Base-by-base conservation (phyloP, 2,329 filamentous ascomycete genomes). In the Aspergillus sp. region DNA sequence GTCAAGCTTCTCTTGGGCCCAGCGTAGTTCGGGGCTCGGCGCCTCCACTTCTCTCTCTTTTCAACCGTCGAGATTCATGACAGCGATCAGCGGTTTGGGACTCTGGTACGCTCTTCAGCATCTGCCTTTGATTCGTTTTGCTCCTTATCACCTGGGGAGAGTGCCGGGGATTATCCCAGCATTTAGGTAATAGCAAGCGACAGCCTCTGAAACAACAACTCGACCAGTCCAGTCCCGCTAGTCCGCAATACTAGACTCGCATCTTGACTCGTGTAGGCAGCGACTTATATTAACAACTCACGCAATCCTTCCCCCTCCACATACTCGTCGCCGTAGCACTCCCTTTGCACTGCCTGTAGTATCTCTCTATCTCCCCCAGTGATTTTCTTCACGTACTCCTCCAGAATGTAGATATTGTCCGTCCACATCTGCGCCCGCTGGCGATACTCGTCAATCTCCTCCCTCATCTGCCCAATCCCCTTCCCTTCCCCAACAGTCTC, bases 291-390 rank as follows among this genome's bases (percentile, higher is more conserved):
- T 41, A 50, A 48, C 24, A 78, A 60, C 59, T 80, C 82, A 24
- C 72, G 72, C 61, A 85, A 70, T 7, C 80, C 79, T 47, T 78
- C 77, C 40, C 80, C 82, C 55, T 86, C 83, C 55, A 80, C 79
- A 65, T 79, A 84, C 64, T 86, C 82, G 21, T 79, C 78, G 8
- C 79, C 81, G 62, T 85, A 86, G 49, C 76, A 77, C 45, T 75
- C 72, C 53, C 71, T 74, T 64, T 78, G 75, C 15, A 83, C 67
- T 3, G 61, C 63, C n/a, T 73, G 64, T 19, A 84, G 62, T 6
- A 73, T 57, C 58, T 80, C 80, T 43, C 73, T 69, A 64, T 83
- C 80, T 5, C 73, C 75, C 15, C 72, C 70, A 2, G 72, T 68
- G 59, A 78, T 41, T 48, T 72, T 72, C 52, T 64, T 61, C 52